These are phyloP conservation scores for Groenewaldozyma salmanticensis DNA, from an alignment of 805 yeast genomes.

Conservation along the genomic window DNA sequence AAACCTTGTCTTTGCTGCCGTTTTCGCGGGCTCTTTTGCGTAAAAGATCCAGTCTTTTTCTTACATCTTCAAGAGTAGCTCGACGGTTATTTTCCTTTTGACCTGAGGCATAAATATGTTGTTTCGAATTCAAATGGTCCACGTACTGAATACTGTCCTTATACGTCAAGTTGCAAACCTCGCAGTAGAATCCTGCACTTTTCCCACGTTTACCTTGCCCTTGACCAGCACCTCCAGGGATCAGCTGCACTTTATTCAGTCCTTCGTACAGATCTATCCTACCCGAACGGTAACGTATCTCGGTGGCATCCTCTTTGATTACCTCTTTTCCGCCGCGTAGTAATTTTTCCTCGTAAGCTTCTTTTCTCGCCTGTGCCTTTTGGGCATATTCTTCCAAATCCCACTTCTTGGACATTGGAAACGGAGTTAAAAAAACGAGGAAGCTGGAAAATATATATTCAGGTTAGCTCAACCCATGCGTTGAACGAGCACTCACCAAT, in stretches of 20 bases:
- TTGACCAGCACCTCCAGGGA: slow-evolving; percentile 25
- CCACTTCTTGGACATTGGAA: slow-evolving; percentile 11
- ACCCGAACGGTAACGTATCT: slow-evolving; percentile 18
- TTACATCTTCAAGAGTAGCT: slow-evolving; percentile 42
- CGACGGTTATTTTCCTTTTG: slow-evolving; percentile 30
- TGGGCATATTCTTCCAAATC: slow-evolving; percentile 10
- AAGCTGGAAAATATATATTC: too few relatives aligned
- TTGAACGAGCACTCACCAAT: too few relatives aligned
- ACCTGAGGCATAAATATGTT: slow-evolving; percentile 35
- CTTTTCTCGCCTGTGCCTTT: slow-evolving; percentile 8
- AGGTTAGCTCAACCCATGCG: too few relatives aligned
- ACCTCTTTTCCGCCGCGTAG: slow-evolving; percentile 8
- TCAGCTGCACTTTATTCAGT: slow-evolving; percentile 26
- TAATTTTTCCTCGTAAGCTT: slow-evolving; percentile 9
- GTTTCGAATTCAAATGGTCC: slow-evolving; percentile 74
- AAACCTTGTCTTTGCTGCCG: slow-evolving; percentile 17
- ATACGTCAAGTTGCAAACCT: slow-evolving; percentile 66
- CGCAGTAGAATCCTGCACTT: slow-evolving; percentile 80
- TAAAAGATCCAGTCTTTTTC: slow-evolving; percentile 29
- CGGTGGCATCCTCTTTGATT: slow-evolving; percentile 15
- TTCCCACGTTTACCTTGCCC: slow-evolving; percentile 36
- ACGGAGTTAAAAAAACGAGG: too few relatives aligned
- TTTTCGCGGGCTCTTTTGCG: slow-evolving; percentile 22
- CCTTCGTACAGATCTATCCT: slow-evolving; percentile 24
- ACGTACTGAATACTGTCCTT: slow-evolving; percentile 73